A percentile compares a stretch with the other conserved stretches of the same genome.
Evolutionary conservation across 441 rosid species (phyloP).

Genomic region (Corymbia calophylla): DNA sequence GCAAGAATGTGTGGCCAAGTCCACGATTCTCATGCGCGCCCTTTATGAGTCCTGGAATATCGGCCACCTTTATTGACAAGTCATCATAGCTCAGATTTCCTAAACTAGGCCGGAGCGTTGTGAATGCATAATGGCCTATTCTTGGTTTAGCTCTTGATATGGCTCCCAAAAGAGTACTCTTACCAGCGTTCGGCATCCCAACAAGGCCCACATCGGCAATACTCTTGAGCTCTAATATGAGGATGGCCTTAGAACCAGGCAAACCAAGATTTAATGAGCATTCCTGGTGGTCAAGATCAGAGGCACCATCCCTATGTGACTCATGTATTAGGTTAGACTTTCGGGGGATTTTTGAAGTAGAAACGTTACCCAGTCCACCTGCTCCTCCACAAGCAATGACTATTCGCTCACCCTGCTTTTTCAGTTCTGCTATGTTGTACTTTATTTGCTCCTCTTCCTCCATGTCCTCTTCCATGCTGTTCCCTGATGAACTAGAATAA

Average conservation of each 20-base stretch:
- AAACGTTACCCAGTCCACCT: conserved; percentile 74
- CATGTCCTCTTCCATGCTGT: neutral
- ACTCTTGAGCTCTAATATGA: conserved; percentile 76
- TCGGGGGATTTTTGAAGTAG: conserved; percentile 21
- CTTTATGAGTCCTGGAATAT: conserved; percentile 85
- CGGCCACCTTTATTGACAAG: conserved; percentile 80
- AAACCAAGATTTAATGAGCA: conserved; percentile 35
- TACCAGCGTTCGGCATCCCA: conserved; percentile 92
- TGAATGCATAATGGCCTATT: conserved; percentile 82
- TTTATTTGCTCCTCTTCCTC: conserved; percentile 25
- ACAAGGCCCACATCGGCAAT: conserved; percentile 93
- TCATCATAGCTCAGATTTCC: conserved; percentile 73
- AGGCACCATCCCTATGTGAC: neutral
- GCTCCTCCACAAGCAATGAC: conserved; percentile 70
- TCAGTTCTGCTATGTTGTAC: conserved; percentile 63
- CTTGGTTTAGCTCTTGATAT: conserved; percentile 75
- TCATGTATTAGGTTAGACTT: conserved; percentile 27
- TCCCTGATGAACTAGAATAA: neutral
- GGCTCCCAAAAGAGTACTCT: conserved; percentile 86
- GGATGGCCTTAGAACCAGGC: conserved; percentile 52
- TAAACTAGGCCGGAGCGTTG: conserved; percentile 77
- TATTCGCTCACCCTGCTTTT: conserved; percentile 52
- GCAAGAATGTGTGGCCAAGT: conserved; percentile 75
- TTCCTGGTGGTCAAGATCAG: conserved; percentile 12
- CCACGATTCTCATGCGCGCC: conserved; percentile 88